Base-by-base conservation (phyloP, 1,139 yeast genomes). In the Debaryomycetaceae sp. region DNA sequence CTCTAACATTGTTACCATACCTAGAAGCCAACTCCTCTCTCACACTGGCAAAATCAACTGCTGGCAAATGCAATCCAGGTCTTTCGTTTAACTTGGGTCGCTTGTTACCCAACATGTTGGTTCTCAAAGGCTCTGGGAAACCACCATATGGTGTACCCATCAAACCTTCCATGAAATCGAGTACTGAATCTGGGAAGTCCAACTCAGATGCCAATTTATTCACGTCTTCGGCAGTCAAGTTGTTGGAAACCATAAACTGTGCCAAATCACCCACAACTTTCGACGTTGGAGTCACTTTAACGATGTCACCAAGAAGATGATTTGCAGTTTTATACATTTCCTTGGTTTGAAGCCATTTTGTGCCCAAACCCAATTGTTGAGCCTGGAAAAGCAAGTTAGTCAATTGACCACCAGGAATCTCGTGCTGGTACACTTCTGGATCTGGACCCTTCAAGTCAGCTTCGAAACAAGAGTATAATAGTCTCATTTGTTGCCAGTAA, bases 131-230 rank as follows among this genome's bases (percentile, higher is more conserved):
- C 70, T 92, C 99, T 40, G 98, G 98, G 95, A 94, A 92, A 6
- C 99, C 99, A 52, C 98, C 98, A 61, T 87, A 89, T 54, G 99
- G 99, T 56, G 92, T 92, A 61, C 99, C 99, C 89, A 94, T 92
- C 60, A 92, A 78, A 55, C 99, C 99, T 73, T 94, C 96, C 80
- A 92, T 89, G 77, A 92, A 92, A 69, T 94, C 98, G 61, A 92
- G 78, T 28, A 92, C 96, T 14, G 98, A 91, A 58, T 85, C 97
- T 44, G 99, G 99, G 95, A 92, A 92, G 67, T 92, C 98, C 56
- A 92, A 79, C 52, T 88, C 88, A 38, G 80, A 70, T 2, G 98
- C 98, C 58, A 92, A 79, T 59, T 84, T 85, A 62, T 73, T 73
- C 45, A 94, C 95, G 59, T 92, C 99, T 57, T 86, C 88, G 41